These are phyloP conservation scores for Borovskyia barvae DNA, from an alignment of 208 protist genomes.

Conservation along the genomic window DNA sequence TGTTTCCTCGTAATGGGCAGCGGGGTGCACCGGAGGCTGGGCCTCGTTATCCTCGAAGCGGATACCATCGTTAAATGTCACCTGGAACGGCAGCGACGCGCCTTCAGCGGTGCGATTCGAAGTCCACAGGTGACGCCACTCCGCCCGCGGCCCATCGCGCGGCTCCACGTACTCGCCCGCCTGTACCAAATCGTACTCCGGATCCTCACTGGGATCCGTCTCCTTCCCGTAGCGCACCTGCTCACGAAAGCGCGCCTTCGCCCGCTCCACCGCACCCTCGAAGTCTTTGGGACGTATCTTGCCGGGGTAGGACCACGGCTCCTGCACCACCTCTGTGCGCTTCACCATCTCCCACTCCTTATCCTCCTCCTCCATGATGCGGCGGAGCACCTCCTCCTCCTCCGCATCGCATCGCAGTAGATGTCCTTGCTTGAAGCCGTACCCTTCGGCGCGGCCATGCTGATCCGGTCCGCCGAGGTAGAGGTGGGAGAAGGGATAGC, in stretches of 20 bases:
- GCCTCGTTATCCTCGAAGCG: constrained; percentile 86
- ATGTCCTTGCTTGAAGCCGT: constrained; percentile 91
- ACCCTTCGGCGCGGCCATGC: constrained; percentile 75
- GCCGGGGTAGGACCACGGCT: constrained; percentile 89
- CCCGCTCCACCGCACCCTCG: constrained; percentile 82
- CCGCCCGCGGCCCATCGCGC: constrained; percentile 80
- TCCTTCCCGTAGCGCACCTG: constrained; percentile 80
- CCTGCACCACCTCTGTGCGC: constrained; percentile 87
- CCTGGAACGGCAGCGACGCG: constrained; percentile 67
- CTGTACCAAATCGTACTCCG: constrained; percentile 86
- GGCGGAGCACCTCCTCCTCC: constrained; percentile 87
- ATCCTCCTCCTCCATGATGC: constrained; percentile 91
- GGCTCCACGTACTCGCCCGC: constrained; percentile 88
- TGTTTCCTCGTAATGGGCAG: constrained; percentile 77
- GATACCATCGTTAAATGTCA: constrained; percentile 90
- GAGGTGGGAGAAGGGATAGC: constrained; percentile 87
- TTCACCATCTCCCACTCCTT: constrained; percentile 92
- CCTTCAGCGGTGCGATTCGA: constrained; percentile 65
- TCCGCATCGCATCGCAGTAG: constrained; percentile 82
- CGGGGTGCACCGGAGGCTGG: constrained; percentile 75
- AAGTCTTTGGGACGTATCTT: constrained; percentile 87
- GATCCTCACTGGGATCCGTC: constrained; percentile 86
- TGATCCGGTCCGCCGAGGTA: constrained; percentile 75
- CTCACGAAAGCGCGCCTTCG: constrained; percentile 81
- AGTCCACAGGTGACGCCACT: constrained; percentile 90